Conservation (phyloP, 2,329 filamentous ascomycete species). For the Ascocoryne sarcoides region DNA sequence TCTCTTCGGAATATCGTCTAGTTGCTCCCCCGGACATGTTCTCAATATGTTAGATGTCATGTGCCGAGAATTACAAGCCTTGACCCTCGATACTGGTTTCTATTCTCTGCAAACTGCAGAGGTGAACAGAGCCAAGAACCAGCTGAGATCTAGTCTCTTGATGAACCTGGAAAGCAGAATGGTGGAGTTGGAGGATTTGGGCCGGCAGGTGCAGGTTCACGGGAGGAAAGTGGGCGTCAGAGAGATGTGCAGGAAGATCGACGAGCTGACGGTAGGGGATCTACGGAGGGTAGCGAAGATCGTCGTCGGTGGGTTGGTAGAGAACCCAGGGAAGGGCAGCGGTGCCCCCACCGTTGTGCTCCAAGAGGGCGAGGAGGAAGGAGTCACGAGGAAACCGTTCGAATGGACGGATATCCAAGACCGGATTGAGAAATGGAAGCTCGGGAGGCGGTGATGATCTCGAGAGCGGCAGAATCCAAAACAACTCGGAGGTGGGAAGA, state of each 20-base stretch:
- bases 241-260: slow-evolving; percentile 88
- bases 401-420: slow-evolving; percentile 87
- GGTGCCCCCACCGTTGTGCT: slow-evolving; percentile 90
- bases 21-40: slow-evolving; percentile 71
- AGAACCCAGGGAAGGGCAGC: slow-evolving; percentile 68
- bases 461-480: no score
- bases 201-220: slow-evolving; percentile 93
- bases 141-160: slow-evolving; percentile 77
- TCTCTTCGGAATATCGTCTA: slow-evolving; percentile 86
- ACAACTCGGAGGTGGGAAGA: background rate
- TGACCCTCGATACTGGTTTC: slow-evolving; percentile 70
- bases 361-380: slow-evolving; percentile 72
- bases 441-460: slow-evolving; percentile 60
- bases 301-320: slow-evolving; percentile 68
- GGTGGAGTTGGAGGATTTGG: slow-evolving; percentile 95
- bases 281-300: slow-evolving; percentile 70
- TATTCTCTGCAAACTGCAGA: slow-evolving; percentile 63
- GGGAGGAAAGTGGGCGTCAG: slow-evolving; percentile 82
- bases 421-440: slow-evolving; percentile 71
- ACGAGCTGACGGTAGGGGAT: slow-evolving; percentile 70
- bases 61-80: slow-evolving; percentile 75
- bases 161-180: slow-evolving; percentile 98
- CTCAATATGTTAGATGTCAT: slow-evolving; percentile 87
- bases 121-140: slow-evolving; percentile 92
- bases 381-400: slow-evolving; percentile 57